Base-by-base conservation (phyloP, 768 basidiomycete species). In the Coprinellus micaceus region DNA sequence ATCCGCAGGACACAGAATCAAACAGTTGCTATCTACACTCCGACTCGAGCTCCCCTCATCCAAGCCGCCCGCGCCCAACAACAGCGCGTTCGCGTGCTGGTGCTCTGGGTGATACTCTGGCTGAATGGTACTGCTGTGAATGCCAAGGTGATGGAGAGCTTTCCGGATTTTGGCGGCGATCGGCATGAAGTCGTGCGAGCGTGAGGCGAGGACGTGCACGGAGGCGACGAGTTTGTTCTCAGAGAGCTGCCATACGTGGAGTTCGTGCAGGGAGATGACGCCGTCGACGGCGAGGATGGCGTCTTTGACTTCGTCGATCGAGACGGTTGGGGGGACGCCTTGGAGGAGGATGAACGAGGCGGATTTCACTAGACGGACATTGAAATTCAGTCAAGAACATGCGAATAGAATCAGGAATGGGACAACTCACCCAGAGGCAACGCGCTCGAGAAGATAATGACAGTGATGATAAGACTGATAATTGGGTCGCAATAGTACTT, bases 181-280 rank as follows among this genome's bases (percentile, higher is more conserved):
- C 1, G 81, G 84, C 91, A 98, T 98, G 67, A 98, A 98, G 64
- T 97, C 94, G 54, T 84, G 80, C 21, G 83, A 82, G 48, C 86
- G 80, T 37, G 85, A 85, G 7, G 94, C 85, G 63, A 91, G 82
- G 47, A 99, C 92, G 71, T 99, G 97, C 24, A 99, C 96, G 1
- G 91, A 95, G 10, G 95, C 95, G 41, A 99, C 89, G 53, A 94
- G 85, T 68, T 97, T 98, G 55, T 82, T 85, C 72, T 99, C 97
- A 10, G 93, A 95, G 47, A 99, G 82, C 65, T 96, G 94, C 97
- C 97, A 99, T 52, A 98, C 84, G 71, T 99, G 97, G 25, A 99
- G 79, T 67, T 98, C 93, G 64, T 98, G 97, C 26, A 98, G 63
- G 22, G 89, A 90, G 52, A 86, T 72, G 25, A 95, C 97, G 47